Conservation (phyloP, 23 red algal genomes). For the Gracilaria caudata region DNA sequence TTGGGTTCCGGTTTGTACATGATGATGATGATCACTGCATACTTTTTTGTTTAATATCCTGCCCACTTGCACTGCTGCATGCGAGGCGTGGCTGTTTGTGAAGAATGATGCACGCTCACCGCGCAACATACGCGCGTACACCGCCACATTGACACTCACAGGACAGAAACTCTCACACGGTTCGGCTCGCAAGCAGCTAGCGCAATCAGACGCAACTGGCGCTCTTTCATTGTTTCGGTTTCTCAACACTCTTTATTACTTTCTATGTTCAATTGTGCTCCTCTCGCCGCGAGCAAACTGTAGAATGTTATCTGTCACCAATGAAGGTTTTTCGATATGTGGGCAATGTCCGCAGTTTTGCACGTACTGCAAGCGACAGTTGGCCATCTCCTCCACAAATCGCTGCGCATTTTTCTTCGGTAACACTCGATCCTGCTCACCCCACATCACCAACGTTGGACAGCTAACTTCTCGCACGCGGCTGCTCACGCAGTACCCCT, state of each 20-base stretch:
- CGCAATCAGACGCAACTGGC: constrained; percentile 15
- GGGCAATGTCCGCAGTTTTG: constrained; percentile 69
- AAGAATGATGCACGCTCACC: neutral
- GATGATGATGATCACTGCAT: constrained; percentile 24
- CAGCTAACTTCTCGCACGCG: constrained; percentile 38
- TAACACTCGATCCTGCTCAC: constrained; percentile 76
- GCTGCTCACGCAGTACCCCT: constrained; percentile 73
- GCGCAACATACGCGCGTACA: neutral
- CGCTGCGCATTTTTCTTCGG: constrained; percentile 48
- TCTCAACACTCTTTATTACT: neutral
- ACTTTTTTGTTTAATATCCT: constrained; percentile 44
- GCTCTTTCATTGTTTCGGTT: constrained; percentile 33
- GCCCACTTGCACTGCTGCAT: constrained; percentile 23
- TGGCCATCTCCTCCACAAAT: constrained; percentile 40
- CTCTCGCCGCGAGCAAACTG: constrained; percentile 29
- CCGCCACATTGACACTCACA: neutral
- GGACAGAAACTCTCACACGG: neutral
- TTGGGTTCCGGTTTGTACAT: constrained; percentile 39
- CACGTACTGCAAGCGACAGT: constrained; percentile 44
- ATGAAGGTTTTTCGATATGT: constrained; percentile 69
- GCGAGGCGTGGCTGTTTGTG: neutral
- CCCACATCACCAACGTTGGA: constrained; percentile 81
- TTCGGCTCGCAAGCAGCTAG: neutral
- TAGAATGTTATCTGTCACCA: constrained; percentile 50
- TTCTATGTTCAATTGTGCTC: neutral